Evolutionary conservation across 75 land plant genomes (phyloP).

Genomic region (Isoetes taiwanensis): DNA sequence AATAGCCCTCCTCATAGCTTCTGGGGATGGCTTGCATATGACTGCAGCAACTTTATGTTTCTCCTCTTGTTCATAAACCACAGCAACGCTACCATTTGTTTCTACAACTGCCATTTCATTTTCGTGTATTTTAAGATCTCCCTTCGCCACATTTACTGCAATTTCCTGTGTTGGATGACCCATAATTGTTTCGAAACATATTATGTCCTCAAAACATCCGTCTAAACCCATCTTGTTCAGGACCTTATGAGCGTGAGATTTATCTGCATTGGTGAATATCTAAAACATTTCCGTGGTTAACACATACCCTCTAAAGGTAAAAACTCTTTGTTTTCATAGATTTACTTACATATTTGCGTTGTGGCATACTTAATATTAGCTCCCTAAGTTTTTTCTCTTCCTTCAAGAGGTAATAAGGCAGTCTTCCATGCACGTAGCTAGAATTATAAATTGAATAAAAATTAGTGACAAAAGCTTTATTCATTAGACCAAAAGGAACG

Average conservation of each 20-base stretch:
- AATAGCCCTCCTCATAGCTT: not conserved
- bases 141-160: too few species aligned
- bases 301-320: too few species aligned
- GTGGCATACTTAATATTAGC: conserved; percentile 1
- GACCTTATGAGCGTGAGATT: not conserved
- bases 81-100: not conserved
- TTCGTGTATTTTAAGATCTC: too few species aligned
- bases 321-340: too few species aligned
- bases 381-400: not conserved
- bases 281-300: too few species aligned
- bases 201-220: not conserved
- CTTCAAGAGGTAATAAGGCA: not conserved
- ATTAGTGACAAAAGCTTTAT: too few species aligned
- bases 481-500: too few species aligned
- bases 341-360: conserved; percentile 9
- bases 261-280: conserved; percentile 6
- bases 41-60: not conserved
- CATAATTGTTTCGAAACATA: conserved; percentile 4
- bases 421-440: conserved; percentile 4
- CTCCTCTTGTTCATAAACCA: not conserved
- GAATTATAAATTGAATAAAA: not conserved
- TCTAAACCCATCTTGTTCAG: not conserved
- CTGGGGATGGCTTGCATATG: conserved; percentile 3
- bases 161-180: not conserved
- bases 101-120: too few species aligned